A percentile compares a stretch with the other conserved stretches of the same genome.
These are phyloP conservation scores for Penicillium egyptiacum DNA, from an alignment of 495 filamentous ascomycete species.

Conservation along the genomic window DNA sequence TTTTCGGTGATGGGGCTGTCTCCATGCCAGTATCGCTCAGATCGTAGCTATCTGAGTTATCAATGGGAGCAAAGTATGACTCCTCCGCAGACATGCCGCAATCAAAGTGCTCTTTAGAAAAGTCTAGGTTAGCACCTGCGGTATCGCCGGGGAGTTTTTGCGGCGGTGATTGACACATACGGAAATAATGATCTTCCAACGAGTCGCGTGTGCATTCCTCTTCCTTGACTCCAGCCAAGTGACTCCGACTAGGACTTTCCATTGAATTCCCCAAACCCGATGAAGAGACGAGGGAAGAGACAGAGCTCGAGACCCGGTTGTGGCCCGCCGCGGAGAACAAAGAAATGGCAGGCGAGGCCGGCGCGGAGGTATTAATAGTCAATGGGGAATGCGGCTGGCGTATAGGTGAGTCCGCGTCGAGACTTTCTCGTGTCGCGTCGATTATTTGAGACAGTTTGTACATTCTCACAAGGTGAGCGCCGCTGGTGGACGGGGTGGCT, in stretches of 20 bases:
- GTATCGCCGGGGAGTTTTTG: conserved; percentile 14
- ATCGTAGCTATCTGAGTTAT: conserved; percentile 56
- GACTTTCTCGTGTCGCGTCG: conserved; percentile 24
- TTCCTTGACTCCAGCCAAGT: conserved; percentile 55
- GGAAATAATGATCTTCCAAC: conserved; percentile 48
- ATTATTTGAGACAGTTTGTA: conserved; percentile 22
- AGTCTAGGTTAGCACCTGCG: conserved; percentile 9
- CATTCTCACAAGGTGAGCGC: conserved; percentile 21
- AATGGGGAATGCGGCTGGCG: conserved; percentile 32
- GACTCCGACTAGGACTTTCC: conserved; percentile 47
- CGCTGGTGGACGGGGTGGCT: conserved; percentile 19
- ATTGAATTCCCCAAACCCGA: conserved; percentile 51
- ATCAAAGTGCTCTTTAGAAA: conserved; percentile 41
- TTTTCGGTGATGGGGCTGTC: conserved; percentile 53
- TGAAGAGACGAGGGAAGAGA: conserved; percentile 59
- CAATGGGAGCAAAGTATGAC: conserved; percentile 33
- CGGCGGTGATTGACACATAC: conserved; percentile 32
- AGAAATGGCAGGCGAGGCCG: conserved; percentile 46
- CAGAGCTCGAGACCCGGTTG: conserved; percentile 55
- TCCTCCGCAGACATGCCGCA: conserved; percentile 34
- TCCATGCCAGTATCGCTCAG: conserved; percentile 62
- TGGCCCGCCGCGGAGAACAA: conserved; percentile 44
- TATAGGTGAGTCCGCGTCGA: conserved; percentile 25
- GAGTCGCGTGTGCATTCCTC: conserved; percentile 47
- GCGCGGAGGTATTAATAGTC: conserved; percentile 40